Conservation (phyloP, 768 basidiomycete genomes). For the Pulveroboletus sp. region DNA sequence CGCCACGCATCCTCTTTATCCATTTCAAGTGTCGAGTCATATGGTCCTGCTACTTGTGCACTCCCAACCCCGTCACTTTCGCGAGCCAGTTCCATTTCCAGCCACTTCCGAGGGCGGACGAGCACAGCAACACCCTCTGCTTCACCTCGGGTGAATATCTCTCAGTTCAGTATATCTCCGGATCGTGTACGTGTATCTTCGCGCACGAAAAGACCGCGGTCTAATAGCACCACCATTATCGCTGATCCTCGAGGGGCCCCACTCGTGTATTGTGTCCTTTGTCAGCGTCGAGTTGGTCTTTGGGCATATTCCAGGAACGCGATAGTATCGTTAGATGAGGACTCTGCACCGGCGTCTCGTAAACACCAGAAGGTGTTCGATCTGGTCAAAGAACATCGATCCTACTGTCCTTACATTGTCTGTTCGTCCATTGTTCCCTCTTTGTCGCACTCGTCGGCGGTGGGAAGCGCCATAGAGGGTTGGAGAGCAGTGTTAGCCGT, state of each 20-base stretch:
- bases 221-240: background rate
- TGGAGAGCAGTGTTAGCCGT: slow-evolving; percentile 77
- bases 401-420: slow-evolving; percentile 82
- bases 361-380: slow-evolving; percentile 53
- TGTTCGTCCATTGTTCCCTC: slow-evolving; percentile 63
- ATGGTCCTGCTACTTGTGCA: slow-evolving; percentile 25
- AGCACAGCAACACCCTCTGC: slow-evolving; percentile 21
- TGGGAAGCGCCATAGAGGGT: slow-evolving; percentile 49
- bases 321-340: slow-evolving; percentile 6
- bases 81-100: slow-evolving; percentile 30
- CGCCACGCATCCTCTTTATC: slow-evolving; percentile 17
- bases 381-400: slow-evolving; percentile 74
- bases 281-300: slow-evolving; percentile 73
- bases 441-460: slow-evolving; percentile 32
- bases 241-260: slow-evolving; percentile 37
- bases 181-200: slow-evolving; percentile 6
- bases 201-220: slow-evolving; percentile 6
- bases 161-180: slow-evolving; percentile 14
- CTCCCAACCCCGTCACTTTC: slow-evolving; percentile 31
- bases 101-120: slow-evolving; percentile 14
- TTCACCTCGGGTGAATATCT: slow-evolving; percentile 20
- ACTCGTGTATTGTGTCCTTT: slow-evolving; percentile 61
- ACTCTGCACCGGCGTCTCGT: slow-evolving; percentile 16
- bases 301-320: slow-evolving; percentile 58
- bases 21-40: slow-evolving; percentile 23